Evolutionary conservation across 805 yeast species (phyloP), one percentile per base, ranked within the genome.

Genomic region (Teunomyces aglyptinius): DNA sequence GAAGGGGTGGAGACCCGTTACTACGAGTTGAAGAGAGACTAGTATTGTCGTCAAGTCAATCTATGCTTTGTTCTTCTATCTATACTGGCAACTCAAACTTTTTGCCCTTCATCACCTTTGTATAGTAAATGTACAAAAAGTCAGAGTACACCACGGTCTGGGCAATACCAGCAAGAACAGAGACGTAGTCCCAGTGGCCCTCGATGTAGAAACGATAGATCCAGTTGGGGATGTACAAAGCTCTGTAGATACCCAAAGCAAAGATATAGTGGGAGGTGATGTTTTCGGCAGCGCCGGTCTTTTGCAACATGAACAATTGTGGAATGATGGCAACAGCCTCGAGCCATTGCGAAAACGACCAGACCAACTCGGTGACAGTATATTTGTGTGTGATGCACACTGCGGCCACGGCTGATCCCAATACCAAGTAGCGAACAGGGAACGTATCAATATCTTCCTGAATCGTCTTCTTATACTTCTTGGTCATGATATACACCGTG

Each of bases 201-300:
- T 86, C 92, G 10, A 76, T 66, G 50, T 70, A 70, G 70, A 84
- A 89, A 65, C 97, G 81, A 77, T 90, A 94, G 54, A 90, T 64
- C 99, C 99, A 94, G 68, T 92, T 94, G 53, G 96, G 95, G 55
- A 94, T 81, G 64, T 94, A 94, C 43, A 94, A 73, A 0, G 92
- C 86, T 55, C 99, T 77, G 74, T 94, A 94, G 2, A 86, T 55
- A 12, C 99, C 99, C 61, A 94, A 73, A 1, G 97, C 96, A 65
- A 92, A 91, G 51, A 94, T 89, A 66, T 94, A 94, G 66, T 94
- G 97, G 43, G 85, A 78, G 3, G 98, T 94, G 60, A 94, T 76
- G 51, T 87, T 79, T 63, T 87, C 86, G 3, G 97, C 91, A 57
- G 86, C 86, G 13, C 97, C 97, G 1, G 92, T 82, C 54, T 86